Conservation (phyloP, 2,329 filamentous ascomycete genomes). For the Scedosporium dehoogii region DNA sequence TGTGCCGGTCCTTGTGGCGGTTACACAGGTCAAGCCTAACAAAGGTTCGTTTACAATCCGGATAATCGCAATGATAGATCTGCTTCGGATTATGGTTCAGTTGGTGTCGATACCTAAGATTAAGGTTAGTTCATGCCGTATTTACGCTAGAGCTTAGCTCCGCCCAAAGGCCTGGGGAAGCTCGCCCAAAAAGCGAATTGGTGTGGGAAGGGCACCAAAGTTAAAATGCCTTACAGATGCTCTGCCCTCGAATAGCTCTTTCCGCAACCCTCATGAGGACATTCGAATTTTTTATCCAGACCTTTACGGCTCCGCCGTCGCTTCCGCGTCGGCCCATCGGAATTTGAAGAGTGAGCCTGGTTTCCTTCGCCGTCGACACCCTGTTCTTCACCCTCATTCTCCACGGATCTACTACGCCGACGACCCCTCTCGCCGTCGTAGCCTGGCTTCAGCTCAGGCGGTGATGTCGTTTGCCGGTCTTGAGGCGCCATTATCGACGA, state of each 20-base stretch:
- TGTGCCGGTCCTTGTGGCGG: slow-evolving; percentile 72
- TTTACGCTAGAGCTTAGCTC: neutral
- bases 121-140: slow-evolving; percentile 14
- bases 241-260: slow-evolving; percentile 96
- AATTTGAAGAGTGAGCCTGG: slow-evolving; percentile 36
- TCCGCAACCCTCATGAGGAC: slow-evolving; percentile 75
- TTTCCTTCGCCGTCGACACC: slow-evolving; percentile 27
- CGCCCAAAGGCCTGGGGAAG: neutral
- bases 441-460: slow-evolving; percentile 30
- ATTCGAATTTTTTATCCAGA: slow-evolving; percentile 74
- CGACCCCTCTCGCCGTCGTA: slow-evolving; percentile 28
- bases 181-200: neutral
- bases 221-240: slow-evolving; percentile 57
- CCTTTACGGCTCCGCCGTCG: slow-evolving; percentile 66
- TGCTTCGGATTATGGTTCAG: slow-evolving; percentile 93
- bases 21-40: slow-evolving; percentile 89
- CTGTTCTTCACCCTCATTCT: slow-evolving; percentile 30
- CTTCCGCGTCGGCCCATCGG: slow-evolving; percentile 46
- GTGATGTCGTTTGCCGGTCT: slow-evolving; percentile 26
- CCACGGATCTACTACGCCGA: slow-evolving; percentile 30
- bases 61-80: slow-evolving; percentile 88
- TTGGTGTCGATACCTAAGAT: slow-evolving; percentile 68
- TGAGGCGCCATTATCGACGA: slow-evolving; percentile 29
- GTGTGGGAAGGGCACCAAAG: neutral
- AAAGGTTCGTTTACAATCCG: slow-evolving; percentile 81